Base-by-base conservation (phyloP, 2,329 filamentous ascomycete genomes). In the Hymenoscyphus occultus region DNA sequence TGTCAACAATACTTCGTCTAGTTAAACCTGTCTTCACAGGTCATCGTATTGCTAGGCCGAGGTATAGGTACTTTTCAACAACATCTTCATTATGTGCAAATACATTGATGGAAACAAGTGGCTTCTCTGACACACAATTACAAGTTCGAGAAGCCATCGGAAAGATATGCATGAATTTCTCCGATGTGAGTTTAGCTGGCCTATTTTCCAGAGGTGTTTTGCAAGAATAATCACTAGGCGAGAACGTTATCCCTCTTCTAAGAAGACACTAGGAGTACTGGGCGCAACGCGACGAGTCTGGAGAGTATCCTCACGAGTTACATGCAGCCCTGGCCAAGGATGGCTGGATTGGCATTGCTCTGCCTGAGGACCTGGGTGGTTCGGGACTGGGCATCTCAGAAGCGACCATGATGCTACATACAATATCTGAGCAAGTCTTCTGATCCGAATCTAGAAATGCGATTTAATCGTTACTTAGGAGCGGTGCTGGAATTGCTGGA, bases 361-460 rank as follows among this genome's bases (percentile, higher is more conserved):
- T 95, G 3, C 90, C 91, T 0, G 90, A 93, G 74, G 81, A 84
- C 0, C 82, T 92, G 0, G 91, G 92, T 2, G 92, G 91, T 0
- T 84, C 90, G 0, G 90, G 89, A 0, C 77, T 96, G 9, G 91
- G 87, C 9, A 92, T 96, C 42, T 89, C 89, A 0, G 91, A 95
- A 74, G 91, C 91, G 0, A 91, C 89, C 0, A 90, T 94, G 84
- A 94, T 95, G 90, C 84, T 95, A 81, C 91, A 96, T 72, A 91
- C 90, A 1, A 91, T 93, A 64, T 81, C 89, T 0, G 89, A 93
- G 78, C 88, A 70, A 14, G 74, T 64, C 22, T 19, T 39, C n/a
- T n/a, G 10, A 7, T 19, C 9, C 4, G 1, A 57, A 12, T 5
- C 7, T 2, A 39, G 31, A 14, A n/a, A 39, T 1, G 14, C 35